Evolutionary conservation across 352 stramenopile species (phyloP).

Genomic region (Pythium aphanidermatum): DNA sequence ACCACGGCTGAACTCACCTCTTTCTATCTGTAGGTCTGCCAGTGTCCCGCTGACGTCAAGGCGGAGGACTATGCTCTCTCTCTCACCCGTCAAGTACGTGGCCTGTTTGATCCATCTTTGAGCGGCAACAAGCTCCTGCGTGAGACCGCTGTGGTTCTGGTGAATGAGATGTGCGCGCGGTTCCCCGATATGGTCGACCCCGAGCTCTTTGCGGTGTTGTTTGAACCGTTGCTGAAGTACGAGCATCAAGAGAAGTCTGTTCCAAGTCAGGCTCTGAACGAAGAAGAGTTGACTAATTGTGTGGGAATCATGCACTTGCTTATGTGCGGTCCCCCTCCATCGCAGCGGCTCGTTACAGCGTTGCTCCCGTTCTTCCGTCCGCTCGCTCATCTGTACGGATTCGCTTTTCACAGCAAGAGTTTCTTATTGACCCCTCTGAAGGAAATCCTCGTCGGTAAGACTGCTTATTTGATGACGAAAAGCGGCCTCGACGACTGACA

Average conservation of each 20-base stretch:
- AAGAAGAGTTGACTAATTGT: slow-evolving; percentile 44
- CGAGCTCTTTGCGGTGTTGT: slow-evolving; percentile 46
- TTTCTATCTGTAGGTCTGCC: slow-evolving; percentile 39
- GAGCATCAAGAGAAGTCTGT: slow-evolving; percentile 23
- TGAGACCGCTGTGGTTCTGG: slow-evolving; percentile 62
- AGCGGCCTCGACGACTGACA: too few species aligned
- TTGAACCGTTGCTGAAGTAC: slow-evolving; percentile 59
- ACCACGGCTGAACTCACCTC: not conserved
- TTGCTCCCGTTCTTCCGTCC: slow-evolving; percentile 69
- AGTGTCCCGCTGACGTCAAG: slow-evolving; percentile 44
- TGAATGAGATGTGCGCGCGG: slow-evolving; percentile 42
- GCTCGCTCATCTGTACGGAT: slow-evolving; percentile 66
- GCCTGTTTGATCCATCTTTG: slow-evolving; percentile 41
- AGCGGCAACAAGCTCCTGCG: slow-evolving; percentile 62
- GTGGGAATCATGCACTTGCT: slow-evolving; percentile 49
- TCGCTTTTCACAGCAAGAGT: slow-evolving; percentile 61
- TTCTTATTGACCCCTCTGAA: slow-evolving; percentile 41
- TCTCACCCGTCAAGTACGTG: slow-evolving; percentile 47
- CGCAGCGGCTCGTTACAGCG: slow-evolving; percentile 41
- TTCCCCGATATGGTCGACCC: slow-evolving; percentile 40
- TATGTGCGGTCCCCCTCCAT: slow-evolving; percentile 61
- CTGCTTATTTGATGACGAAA: too few species aligned
- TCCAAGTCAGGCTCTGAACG: too few species aligned
- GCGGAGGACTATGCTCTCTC: slow-evolving; percentile 34
- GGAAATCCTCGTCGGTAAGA: slow-evolving; percentile 44